phyloP scores from a whole-genome alignment of 345 rosid genomes.

The Hirschfeldia incana region DNA sequence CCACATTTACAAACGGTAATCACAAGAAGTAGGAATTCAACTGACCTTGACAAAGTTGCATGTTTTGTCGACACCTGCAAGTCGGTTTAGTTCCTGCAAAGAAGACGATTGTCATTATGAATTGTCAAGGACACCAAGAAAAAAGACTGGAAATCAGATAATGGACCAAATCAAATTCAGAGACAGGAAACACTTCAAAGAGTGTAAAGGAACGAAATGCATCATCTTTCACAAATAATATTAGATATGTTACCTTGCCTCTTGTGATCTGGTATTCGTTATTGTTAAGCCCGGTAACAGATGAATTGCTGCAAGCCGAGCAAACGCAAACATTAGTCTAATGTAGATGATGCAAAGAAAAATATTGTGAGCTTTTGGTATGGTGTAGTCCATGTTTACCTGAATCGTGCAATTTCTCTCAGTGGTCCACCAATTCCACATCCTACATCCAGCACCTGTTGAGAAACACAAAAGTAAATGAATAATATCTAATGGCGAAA shows the following conservation, averaged over 20 bases:
- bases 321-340: conserved; percentile 19
- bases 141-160: not conserved
- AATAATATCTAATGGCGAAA: conserved; percentile 13
- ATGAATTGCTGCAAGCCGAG: conserved; percentile 62
- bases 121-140: not conserved
- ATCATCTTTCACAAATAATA: not conserved
- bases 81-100: conserved; percentile 70
- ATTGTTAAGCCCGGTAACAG: conserved; percentile 90
- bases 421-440: conserved; percentile 99
- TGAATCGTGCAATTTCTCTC: conserved; percentile 91
- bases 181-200: too few relatives aligned
- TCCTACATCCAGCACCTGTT: conserved; percentile 94
- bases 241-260: conserved; percentile 67
- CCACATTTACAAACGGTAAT: not conserved
- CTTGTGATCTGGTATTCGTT: conserved; percentile 96
- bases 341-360: not conserved
- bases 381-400: conserved; percentile 48
- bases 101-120: conserved; percentile 6
- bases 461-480: conserved; percentile 17
- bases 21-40: not conserved
- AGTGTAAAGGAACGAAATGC: too few relatives aligned
- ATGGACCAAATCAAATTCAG: too few relatives aligned
- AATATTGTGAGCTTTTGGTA: not conserved
- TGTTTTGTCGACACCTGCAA: conserved; percentile 82
- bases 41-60: conserved; percentile 90